Percentiles rank a stretch among this genome's conserved stretches.
phyloP scores from a whole-genome alignment of 1,284 basidiomycete genomes.

The Mycosarcoma maydis region DNA sequence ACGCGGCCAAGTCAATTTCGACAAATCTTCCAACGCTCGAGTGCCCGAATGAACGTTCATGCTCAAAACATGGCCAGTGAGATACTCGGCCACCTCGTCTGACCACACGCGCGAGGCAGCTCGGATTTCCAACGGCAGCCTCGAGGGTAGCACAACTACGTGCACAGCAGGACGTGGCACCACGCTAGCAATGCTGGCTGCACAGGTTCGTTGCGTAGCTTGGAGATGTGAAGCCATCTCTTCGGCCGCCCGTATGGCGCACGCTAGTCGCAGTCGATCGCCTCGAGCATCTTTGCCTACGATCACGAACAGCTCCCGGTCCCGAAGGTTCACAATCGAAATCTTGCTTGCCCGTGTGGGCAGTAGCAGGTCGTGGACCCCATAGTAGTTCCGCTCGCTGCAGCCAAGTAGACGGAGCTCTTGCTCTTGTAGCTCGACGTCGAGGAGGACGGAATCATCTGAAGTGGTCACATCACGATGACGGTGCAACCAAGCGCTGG shows the following conservation, averaged over 20 bases:
- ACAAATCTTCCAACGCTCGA: constrained; percentile 29
- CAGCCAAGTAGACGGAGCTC: constrained; percentile 17
- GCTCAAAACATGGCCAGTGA: constrained; percentile 16
- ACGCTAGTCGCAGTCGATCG: constrained; percentile 25
- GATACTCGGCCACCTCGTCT: constrained; percentile 27
- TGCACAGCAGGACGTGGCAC: constrained; percentile 49
- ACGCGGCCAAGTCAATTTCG: constrained; percentile 20
- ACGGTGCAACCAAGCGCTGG: constrained; percentile 43
- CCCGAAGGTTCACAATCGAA: constrained; percentile 42
- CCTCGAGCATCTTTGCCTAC: constrained; percentile 52
- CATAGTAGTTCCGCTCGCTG: constrained; percentile 17
- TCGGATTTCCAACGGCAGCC: constrained; percentile 48
- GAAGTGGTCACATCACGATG: constrained; percentile 9
- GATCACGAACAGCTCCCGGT: constrained; percentile 54
- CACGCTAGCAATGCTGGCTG: constrained; percentile 6
- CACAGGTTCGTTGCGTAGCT: constrained; percentile 4
- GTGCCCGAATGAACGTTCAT: constrained; percentile 43
- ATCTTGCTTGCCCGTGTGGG: constrained; percentile 33
- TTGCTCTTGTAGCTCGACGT: constrained; percentile 26
- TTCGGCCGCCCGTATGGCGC: constrained; percentile 45
- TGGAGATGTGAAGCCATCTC: constrained; percentile 25
- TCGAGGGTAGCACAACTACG: constrained; percentile 52
- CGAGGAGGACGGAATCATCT: constrained; percentile 21
- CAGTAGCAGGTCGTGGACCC: constrained; percentile 35
- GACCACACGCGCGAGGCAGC: constrained; percentile 48